A percentile compares a stretch with the other conserved stretches of the same genome.
phyloP scores from a whole-genome alignment of 768 basidiomycete genomes.

The Mycena sanguinolenta region DNA sequence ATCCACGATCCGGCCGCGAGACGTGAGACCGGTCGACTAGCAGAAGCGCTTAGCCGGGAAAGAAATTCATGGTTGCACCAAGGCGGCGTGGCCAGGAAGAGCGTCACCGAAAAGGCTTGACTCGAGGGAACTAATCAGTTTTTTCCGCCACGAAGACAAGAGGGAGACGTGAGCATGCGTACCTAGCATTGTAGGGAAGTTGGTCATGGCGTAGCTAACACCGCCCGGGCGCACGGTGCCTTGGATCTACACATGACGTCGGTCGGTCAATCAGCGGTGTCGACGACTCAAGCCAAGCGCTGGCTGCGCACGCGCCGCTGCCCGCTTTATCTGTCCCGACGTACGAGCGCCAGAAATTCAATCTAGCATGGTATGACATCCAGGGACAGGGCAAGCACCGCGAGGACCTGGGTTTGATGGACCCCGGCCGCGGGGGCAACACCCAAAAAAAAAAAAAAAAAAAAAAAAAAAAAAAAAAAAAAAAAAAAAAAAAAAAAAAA shows the following conservation, averaged over 20 bases:
- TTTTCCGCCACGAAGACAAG: not conserved
- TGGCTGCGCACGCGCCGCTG: constrained; percentile 63
- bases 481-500: no score
- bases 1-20: constrained; percentile 75
- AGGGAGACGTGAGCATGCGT: not conserved
- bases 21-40: constrained; percentile 72
- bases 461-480: no score
- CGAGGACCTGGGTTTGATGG: constrained; percentile 55
- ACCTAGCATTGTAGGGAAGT: constrained; percentile 64
- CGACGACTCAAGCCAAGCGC: not conserved
- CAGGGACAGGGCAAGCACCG: not conserved
- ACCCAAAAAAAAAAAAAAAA: no score
- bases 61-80: not conserved
- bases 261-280: not conserved
- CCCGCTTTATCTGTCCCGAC: constrained; percentile 58
- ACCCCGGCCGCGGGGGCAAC: constrained; percentile 70
- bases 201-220: constrained; percentile 59
- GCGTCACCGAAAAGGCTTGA: constrained; percentile 73
- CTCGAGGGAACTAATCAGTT: constrained; percentile 40
- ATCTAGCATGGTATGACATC: constrained; percentile 41
- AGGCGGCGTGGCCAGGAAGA: constrained; percentile 59
- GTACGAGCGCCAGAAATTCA: constrained; percentile 76
- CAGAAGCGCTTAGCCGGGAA: constrained; percentile 3
- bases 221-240: constrained; percentile 75
- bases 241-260: constrained; percentile 59